phyloP scores from a whole-genome alignment of 75 land plant genomes.

The Gnetum montanum region DNA sequence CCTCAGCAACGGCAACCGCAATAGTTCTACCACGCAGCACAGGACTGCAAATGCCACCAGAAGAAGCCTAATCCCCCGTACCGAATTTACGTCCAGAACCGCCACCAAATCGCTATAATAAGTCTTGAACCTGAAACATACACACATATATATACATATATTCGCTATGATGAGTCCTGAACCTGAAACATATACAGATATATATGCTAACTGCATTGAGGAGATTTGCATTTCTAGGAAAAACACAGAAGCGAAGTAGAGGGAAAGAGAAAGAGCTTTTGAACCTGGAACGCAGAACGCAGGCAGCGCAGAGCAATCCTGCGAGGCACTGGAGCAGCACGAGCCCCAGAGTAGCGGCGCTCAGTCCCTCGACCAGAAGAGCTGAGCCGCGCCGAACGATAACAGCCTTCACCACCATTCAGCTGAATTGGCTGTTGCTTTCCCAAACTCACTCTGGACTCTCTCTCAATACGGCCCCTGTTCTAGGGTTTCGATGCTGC shows the following conservation, averaged over 20 bases:
- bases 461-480: no score
- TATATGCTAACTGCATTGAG: no score
- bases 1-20: conserved; percentile 32
- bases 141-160: no score
- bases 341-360: conserved; percentile 16
- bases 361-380: conserved; percentile 19
- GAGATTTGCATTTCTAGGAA: no score
- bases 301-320: conserved; percentile 18
- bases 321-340: conserved; percentile 10
- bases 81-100: conserved; percentile 24
- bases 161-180: no score
- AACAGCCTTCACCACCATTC: no score
- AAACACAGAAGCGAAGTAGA: no score
- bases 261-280: no score
- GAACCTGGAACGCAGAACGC: conserved; percentile 23
- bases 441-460: neutral
- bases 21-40: conserved; percentile 11
- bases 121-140: conserved; percentile 28
- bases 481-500: no score
- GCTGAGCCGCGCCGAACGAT: conserved; percentile 28
- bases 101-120: conserved; percentile 7
- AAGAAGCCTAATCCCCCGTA: conserved; percentile 42
- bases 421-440: no score
- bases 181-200: no score
- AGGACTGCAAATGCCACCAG: conserved; percentile 18